phyloP scores from a whole-genome alignment of 2,329 filamentous ascomycete genomes.

The Stemphylium lycopersici region DNA sequence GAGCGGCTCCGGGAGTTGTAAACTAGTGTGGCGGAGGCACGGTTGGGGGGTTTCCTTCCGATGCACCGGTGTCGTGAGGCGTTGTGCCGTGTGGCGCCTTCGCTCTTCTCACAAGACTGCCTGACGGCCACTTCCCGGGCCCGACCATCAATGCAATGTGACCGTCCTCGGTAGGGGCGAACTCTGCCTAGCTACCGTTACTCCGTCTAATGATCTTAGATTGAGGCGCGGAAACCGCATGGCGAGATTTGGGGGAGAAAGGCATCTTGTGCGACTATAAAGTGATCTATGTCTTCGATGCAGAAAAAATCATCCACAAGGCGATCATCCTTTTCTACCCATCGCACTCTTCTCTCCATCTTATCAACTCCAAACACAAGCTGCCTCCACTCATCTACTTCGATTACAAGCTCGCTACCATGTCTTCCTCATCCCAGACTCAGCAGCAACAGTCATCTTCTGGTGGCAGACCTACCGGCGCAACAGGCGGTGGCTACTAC shows the following conservation, averaged over 20 bases:
- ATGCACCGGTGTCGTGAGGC: constrained; percentile 23
- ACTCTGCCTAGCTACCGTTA: constrained; percentile 17
- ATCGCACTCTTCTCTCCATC: neutral
- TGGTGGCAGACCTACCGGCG: constrained; percentile 31
- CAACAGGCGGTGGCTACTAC: constrained; percentile 29
- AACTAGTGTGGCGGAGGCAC: constrained; percentile 27
- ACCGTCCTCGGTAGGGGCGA: constrained; percentile 20
- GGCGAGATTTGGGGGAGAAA: constrained; percentile 14
- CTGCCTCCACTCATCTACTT: neutral
- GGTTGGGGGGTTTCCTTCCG: constrained; percentile 12
- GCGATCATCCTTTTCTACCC: constrained; percentile 1
- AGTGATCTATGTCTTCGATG: constrained; percentile 12
- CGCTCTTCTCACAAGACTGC: constrained; percentile 24
- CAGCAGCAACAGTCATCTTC: constrained; percentile 22
- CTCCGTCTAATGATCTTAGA: constrained; percentile 19
- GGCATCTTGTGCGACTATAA: constrained; percentile 24
- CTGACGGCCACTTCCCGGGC: constrained; percentile 21
- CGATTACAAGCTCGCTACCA: constrained; percentile 6
- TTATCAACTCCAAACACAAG: neutral
- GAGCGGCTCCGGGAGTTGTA: constrained; percentile 6
- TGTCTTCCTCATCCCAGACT: constrained; percentile 22
- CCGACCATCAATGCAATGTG: constrained; percentile 28
- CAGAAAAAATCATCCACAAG: constrained; percentile 8
- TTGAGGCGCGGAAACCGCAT: constrained; percentile 29
- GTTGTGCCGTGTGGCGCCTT: constrained; percentile 29